Conservation (phyloP, 2,329 filamentous ascomycete genomes). For the Penicillium sp. region DNA sequence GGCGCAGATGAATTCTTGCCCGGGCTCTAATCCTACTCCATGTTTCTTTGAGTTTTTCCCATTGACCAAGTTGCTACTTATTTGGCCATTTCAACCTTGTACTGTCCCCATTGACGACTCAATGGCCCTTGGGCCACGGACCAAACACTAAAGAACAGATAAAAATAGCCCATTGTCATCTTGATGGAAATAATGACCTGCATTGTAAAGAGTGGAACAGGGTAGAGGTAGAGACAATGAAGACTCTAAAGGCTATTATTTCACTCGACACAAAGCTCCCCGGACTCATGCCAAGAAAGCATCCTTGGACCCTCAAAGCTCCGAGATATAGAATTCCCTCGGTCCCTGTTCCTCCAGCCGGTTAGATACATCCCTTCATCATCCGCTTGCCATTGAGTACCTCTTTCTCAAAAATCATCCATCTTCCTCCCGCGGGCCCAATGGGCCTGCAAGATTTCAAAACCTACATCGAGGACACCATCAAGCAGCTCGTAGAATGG, state of each 20-base stretch:
- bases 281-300: not conserved
- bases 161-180: not conserved
- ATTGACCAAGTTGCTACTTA: too few relatives aligned
- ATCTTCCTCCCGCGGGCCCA: not conserved
- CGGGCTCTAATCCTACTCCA: too few relatives aligned
- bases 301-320: not conserved
- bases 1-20: too few relatives aligned
- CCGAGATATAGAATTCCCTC: not conserved
- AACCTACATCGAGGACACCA: not conserved
- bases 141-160: not conserved
- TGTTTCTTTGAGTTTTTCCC: too few relatives aligned
- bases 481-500: not conserved
- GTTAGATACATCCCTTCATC: too few relatives aligned
- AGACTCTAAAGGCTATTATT: not conserved
- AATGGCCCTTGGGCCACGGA: not conserved
- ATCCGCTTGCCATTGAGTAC: too few relatives aligned
- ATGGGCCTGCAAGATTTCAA: not conserved
- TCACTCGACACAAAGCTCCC: not conserved
- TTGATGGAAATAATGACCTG: not conserved
- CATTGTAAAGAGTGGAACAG: not conserved
- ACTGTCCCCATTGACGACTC: not conserved
- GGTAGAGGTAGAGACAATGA: not conserved
- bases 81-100: too few relatives aligned
- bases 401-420: not conserved
- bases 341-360: not conserved